Percentiles rank a stretch among this genome's conserved stretches.
phyloP scores from a whole-genome alignment of 257 asterid species.

The Solanum peruvianum region DNA sequence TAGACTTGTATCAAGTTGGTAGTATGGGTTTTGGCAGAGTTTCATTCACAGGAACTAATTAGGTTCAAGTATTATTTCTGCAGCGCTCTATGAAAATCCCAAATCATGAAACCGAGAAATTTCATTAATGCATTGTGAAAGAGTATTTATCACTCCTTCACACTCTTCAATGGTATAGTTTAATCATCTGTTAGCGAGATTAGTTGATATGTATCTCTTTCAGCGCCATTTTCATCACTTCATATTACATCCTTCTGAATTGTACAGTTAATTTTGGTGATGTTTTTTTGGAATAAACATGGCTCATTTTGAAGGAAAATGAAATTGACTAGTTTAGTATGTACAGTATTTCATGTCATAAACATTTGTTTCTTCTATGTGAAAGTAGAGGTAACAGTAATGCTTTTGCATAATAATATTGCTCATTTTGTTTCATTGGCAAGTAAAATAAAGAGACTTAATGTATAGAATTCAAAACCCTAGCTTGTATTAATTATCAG shows the following conservation, averaged over 20 bases:
- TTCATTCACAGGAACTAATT: slow-evolving; percentile 52
- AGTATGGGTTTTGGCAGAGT: slow-evolving; percentile 92
- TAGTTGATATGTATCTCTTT: neutral
- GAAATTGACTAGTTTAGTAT: neutral
- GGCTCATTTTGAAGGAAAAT: neutral
- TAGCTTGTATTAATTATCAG: neutral
- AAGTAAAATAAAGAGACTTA: neutral
- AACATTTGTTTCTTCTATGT: neutral
- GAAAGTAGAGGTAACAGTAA: neutral
- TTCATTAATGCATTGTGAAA: neutral
- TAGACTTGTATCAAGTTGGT: slow-evolving; percentile 53
- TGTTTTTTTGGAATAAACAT: neutral
- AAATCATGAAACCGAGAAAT: neutral
- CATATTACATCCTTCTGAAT: neutral
- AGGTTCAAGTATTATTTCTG: neutral
- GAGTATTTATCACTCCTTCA: neutral
- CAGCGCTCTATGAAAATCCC: neutral
- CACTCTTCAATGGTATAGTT: neutral
- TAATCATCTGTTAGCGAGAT: neutral
- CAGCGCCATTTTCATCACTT: neutral
- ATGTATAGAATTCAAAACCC: neutral
- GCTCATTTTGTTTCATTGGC: neutral
- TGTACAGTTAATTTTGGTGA: neutral
- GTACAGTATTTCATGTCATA: neutral
- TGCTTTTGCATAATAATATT: neutral